Evolutionary conservation across 2,329 filamentous ascomycete species (phyloP).

Genomic region (Cladosporium sp.): DNA sequence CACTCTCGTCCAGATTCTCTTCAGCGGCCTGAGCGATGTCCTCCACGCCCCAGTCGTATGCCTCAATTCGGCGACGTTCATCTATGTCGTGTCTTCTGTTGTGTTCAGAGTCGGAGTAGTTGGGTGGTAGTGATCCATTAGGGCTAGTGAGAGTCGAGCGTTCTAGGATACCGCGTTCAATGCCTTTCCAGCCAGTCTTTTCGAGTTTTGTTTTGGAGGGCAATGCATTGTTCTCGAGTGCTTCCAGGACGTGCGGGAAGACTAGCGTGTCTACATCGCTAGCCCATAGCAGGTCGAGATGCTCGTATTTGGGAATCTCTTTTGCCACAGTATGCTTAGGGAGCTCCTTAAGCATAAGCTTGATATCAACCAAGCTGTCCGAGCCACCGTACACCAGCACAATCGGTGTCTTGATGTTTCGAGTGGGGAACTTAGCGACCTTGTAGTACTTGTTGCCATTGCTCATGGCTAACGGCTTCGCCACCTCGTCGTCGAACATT

Average conservation of each 20-base stretch:
- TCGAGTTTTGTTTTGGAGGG: slow-evolving; percentile 28
- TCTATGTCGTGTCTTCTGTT: slow-evolving; percentile 18
- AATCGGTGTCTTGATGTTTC: slow-evolving; percentile 94
- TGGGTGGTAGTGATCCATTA: slow-evolving; percentile 30
- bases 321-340: slow-evolving; percentile 81
- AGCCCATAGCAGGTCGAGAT: slow-evolving; percentile 95
- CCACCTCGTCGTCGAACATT: slow-evolving; percentile 96
- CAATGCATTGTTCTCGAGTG: slow-evolving; percentile 66
- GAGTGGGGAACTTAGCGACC: slow-evolving; percentile 91
- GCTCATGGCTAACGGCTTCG: slow-evolving; percentile 70
- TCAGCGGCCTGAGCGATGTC: slow-evolving; percentile 26
- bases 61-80: slow-evolving; percentile 23
- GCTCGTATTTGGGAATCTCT: slow-evolving; percentile 89
- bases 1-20: slow-evolving; percentile 32
- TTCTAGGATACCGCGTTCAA: slow-evolving; percentile 24
- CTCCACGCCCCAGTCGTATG: slow-evolving; percentile 22
- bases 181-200: slow-evolving; percentile 17
- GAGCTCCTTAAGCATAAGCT: slow-evolving; percentile 85
- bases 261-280: slow-evolving; percentile 79
- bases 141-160: slow-evolving; percentile 19
- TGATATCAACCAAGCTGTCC: slow-evolving; percentile 91
- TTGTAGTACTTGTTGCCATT: slow-evolving; percentile 85
- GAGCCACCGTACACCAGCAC: slow-evolving; percentile 91
- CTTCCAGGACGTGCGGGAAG: slow-evolving; percentile 88
- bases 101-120: slow-evolving; percentile 32